Conservation (phyloP, 2,329 filamentous ascomycete genomes). For the Fusarium burgessii region DNA sequence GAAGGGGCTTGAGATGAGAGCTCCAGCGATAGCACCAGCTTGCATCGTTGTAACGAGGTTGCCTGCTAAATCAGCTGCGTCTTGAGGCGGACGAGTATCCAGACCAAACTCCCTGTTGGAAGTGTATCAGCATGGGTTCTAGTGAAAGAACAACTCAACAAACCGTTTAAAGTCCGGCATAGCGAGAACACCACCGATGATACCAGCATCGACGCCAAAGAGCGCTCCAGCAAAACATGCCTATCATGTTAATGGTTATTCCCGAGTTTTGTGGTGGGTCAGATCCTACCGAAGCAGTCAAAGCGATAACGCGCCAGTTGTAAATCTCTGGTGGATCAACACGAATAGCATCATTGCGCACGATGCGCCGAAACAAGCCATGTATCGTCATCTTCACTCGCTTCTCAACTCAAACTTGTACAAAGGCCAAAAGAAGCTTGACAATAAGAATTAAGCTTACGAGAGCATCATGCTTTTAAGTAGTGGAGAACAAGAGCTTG, state of each 20-base stretch:
- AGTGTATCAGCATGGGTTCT: accelerated
- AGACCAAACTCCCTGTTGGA: constrained; percentile 41
- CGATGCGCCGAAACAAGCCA: constrained; percentile 51
- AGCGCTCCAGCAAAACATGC: constrained; percentile 40
- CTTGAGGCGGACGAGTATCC: constrained; percentile 11
- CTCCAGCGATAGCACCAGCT: constrained; percentile 45
- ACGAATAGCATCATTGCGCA: constrained; percentile 72
- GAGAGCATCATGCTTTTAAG: constrained; percentile 32
- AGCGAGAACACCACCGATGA: constrained; percentile 46
- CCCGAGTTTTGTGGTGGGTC: accelerated
- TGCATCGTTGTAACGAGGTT: constrained; percentile 49
- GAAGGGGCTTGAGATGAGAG: constrained; percentile 39
- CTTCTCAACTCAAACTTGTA: not conserved
- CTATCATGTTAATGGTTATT: not conserved
- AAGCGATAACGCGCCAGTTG: constrained; percentile 74
- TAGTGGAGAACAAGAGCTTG: constrained; percentile 9
- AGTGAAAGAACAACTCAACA: accelerated
- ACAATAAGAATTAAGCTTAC: not conserved
- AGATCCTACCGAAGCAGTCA: constrained; percentile 64
- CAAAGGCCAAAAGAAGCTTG: not conserved
- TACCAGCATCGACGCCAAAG: constrained; percentile 47
- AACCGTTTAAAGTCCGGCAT: constrained; percentile 45
- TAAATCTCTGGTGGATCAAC: constrained; percentile 76
- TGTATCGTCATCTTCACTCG: constrained; percentile 35
- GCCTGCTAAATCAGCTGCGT: constrained; percentile 39